Conservation (phyloP, 495 filamentous ascomycete genomes). For the Hypomontagnella submonticulosa region DNA sequence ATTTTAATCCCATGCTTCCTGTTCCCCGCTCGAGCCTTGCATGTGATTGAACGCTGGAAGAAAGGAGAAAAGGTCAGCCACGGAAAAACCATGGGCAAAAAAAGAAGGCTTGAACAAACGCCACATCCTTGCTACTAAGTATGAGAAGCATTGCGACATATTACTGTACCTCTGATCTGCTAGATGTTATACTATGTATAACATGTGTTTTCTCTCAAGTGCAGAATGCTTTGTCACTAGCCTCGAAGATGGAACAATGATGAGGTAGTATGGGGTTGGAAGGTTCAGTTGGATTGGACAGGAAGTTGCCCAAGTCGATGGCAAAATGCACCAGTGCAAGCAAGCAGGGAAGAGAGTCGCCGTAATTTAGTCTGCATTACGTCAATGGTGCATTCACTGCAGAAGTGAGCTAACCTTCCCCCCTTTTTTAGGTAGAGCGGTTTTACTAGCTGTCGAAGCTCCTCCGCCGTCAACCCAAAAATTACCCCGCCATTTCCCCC, state of each 20-base stretch:
- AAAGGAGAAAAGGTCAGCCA: constrained; percentile 4
- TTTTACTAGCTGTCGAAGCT: constrained; percentile 39
- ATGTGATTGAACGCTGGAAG: constrained; percentile 34
- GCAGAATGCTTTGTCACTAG: constrained; percentile 18
- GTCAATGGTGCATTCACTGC: constrained; percentile 46
- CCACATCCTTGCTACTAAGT: constrained; percentile 1
- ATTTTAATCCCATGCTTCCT: constrained; percentile 30
- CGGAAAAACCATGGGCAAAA: neutral
- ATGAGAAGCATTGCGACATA: constrained; percentile 11
- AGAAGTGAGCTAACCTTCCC: constrained; percentile 38
- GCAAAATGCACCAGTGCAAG: constrained; percentile 15
- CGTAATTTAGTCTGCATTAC: constrained; percentile 46
- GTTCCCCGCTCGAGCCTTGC: constrained; percentile 27
- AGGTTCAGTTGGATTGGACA: constrained; percentile 14
- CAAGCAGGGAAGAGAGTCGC: constrained; percentile 28
- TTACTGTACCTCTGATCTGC: neutral
- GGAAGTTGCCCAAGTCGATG: constrained; percentile 22
- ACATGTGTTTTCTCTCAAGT: constrained; percentile 1
- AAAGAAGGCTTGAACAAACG: constrained; percentile 6
- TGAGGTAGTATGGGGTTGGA: constrained; percentile 27
- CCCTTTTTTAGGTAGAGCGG: constrained; percentile 32
- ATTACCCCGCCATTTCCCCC: constrained; percentile 41
- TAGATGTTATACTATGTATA: constrained; percentile 5
- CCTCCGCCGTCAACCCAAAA: constrained; percentile 35
- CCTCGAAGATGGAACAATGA: constrained; percentile 19